Conservation (phyloP, 2,329 filamentous ascomycete species). For the Xylariomycetidae sp. region DNA sequence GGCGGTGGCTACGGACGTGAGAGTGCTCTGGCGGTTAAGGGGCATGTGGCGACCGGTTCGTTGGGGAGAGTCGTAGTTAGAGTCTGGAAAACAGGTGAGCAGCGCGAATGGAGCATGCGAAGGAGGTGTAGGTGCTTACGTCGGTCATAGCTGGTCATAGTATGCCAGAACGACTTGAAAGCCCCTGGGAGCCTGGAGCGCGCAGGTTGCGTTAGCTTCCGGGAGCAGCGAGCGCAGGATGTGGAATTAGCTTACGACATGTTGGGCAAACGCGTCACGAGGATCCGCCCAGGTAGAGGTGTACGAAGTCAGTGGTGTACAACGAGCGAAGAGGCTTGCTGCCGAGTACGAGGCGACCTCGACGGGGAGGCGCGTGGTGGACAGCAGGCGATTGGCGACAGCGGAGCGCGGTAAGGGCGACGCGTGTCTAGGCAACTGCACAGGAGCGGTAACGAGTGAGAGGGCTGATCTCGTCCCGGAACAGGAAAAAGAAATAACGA, state of each 20-base stretch:
- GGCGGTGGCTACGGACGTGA: slow-evolving; percentile 85
- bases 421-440: no score
- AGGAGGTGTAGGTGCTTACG: slow-evolving; percentile 40
- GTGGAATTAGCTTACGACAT: slow-evolving; percentile 20
- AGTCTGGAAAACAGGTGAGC: slow-evolving; percentile 58
- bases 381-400: no score
- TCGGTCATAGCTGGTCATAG: slow-evolving; percentile 68
- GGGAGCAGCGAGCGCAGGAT: slow-evolving; percentile 9
- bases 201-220: slow-evolving; percentile 12
- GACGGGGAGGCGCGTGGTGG: no score
- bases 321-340: no score
- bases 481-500: no score
- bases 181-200: slow-evolving; percentile 56
- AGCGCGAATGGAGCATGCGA: slow-evolving; percentile 11
- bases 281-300: no score
- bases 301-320: no score
- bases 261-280: no score
- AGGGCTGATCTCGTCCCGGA: no score
- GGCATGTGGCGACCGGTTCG: slow-evolving; percentile 86
- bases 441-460: no score
- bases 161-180: slow-evolving; percentile 93
- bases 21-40: slow-evolving; percentile 71
- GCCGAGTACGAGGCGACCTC: no score
- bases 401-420: no score
- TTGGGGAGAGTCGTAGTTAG: slow-evolving; percentile 87